Base-by-base conservation (phyloP, 129 eudicot genomes). In the Artemisia annua region DNA sequence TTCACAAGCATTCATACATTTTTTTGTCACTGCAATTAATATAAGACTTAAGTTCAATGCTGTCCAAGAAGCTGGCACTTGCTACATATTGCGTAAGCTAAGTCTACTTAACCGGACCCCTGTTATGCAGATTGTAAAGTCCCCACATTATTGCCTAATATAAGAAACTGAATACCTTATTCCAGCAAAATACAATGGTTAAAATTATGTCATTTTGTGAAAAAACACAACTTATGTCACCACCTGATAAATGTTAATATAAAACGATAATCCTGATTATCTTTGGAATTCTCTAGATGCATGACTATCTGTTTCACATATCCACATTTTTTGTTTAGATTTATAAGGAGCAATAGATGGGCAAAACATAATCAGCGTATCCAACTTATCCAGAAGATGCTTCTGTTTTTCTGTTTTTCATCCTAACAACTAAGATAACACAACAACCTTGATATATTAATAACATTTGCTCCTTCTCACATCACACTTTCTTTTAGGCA, bases 61-160 rank as follows among this genome's bases (percentile, higher is more conserved):
- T 6, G 46, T 56, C 55, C 24, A 35, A 43, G 67, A 71, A 20
- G 57, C 55, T 71, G 65, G n/a, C 55, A 35, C 55, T 32, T 11
- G 56, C 50, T 48, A 35, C 69, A 48, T 15, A 59, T 20, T 43
- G 16, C 2, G 16, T 72, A 5, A 59, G 48, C 54, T 74, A 74
- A 11, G 5, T 63, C 64, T 63, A 53, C 52, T 53, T 43, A 14
- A 18, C 54, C 3, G 57, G 7, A 32, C 51, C 51, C 16, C 30
- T 30, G 49, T 50, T 63, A 20, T 6, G 39, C 35, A 24, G 30
- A 65, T 39, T 32, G 7, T 32, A 32, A 6, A 24, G 56, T 60
- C 18, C 54, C 53, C 48, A 63, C 62, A 48, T 62, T 50, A 73
- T 51, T 50, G 63, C 22, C 28, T 39, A 44, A 55, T 5, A 78